Evolutionary conservation across 306 rosid genomes (phyloP), one percentile per base, ranked within the genome.

Genomic region (Gastrolobium villosum): DNA sequence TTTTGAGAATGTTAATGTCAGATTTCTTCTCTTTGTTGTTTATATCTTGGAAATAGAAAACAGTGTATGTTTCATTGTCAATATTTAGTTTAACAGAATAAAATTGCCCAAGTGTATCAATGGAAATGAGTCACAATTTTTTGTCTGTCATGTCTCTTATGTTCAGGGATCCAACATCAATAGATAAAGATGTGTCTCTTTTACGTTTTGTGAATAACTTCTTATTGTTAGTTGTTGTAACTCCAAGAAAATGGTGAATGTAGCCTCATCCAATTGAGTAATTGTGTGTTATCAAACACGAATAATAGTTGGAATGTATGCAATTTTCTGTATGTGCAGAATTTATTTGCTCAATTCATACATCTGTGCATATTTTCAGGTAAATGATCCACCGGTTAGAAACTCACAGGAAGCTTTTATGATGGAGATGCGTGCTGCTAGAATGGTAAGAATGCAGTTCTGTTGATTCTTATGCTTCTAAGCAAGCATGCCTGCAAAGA

Each of bases 381-480:
- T 90, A 80, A 90, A 85, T 75, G 99, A 92, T 14, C 92, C 89
- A 34, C 89, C 97, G 5, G 99, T 94, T 46, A 88, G 97, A 78
- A 94, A 94, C 79, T 90, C 97, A 13, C 97, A 90, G 83, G 97
- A 94, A 78, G 86, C 95, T 76, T 90, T 92, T 79, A 92, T 92
- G 97, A 91, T 89, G 93, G 99, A 94, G 79, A 92, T 86, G 93
- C 95, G 95, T 72, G 97, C 90, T 26, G 91, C 94, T 49, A 87
- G 94, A 79, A 91, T 92, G 97, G 97, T 93, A 72, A 80, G 85
- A 34, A 0, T 7, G 20, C 54, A 57, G 41, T 54, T 65, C 6
- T 46, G 10, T 55, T 56, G 37, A 35, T 37, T 26, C 35, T 67
- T 46, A 45, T 57, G 53, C 44, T 70, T 83, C 61, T 63, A 9